Percentiles rank a stretch among this genome's conserved stretches.
phyloP scores from a whole-genome alignment of 1,284 basidiomycete species.

The Sutorius eximius region DNA sequence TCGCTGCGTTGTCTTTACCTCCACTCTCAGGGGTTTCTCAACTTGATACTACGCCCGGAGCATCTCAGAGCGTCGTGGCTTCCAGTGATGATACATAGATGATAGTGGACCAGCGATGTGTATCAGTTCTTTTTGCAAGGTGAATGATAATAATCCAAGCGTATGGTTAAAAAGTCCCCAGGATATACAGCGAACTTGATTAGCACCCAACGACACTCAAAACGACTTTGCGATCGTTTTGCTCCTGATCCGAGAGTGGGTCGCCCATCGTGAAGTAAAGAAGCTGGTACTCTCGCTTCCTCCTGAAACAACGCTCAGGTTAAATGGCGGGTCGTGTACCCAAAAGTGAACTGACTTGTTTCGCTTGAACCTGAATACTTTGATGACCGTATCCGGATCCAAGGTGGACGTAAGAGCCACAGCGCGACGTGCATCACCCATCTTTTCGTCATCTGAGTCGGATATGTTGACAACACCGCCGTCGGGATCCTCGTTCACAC shows the following conservation, averaged over 20 bases:
- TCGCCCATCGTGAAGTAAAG: constrained; percentile 67
- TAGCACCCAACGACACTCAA: constrained; percentile 42
- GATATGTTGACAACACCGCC: constrained; percentile 40
- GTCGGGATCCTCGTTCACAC: constrained; percentile 20
- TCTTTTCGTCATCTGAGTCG: constrained; percentile 24
- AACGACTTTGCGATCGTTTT: constrained; percentile 49
- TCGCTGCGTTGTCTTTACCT: constrained; percentile 69
- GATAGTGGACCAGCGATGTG: neutral
- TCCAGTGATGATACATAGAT: constrained; percentile 7
- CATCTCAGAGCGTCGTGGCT: constrained; percentile 2
- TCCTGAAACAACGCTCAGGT: constrained; percentile 22
- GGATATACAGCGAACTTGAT: constrained; percentile 4
- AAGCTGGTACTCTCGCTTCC: constrained; percentile 62
- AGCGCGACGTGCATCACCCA: constrained; percentile 3
- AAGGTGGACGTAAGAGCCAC: constrained; percentile 18
- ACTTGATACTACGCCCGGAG: constrained; percentile 1
- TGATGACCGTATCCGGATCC: constrained; percentile 40
- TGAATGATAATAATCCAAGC: neutral
- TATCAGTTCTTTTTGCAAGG: neutral
- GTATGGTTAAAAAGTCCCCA: neutral
- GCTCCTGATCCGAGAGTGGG: constrained; percentile 55
- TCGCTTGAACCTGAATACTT: constrained; percentile 49
- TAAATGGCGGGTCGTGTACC: neutral
- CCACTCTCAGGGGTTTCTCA: constrained; percentile 38
- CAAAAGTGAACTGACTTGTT: constrained; percentile 42